A percentile compares a stretch with the other conserved stretches of the same genome.
These are phyloP conservation scores for Acacia crassicarpa DNA, from an alignment of 306 rosid genomes.

Conservation along the genomic window DNA sequence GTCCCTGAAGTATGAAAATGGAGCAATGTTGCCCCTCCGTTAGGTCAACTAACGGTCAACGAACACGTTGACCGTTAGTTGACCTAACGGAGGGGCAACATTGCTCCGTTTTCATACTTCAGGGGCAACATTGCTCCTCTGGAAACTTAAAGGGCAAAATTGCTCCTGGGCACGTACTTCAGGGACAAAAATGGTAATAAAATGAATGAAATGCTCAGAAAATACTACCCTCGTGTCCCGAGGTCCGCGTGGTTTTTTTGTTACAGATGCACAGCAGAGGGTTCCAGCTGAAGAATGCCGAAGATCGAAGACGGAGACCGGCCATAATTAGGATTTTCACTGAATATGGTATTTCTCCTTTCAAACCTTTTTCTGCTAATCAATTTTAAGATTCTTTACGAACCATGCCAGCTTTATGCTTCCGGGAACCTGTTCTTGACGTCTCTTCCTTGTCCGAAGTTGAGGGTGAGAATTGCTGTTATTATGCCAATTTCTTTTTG, in stretches of 20 bases:
- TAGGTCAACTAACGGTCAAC: too few species aligned
- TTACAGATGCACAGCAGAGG: too few species aligned
- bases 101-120: too few species aligned
- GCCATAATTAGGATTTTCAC: constrained; percentile 21
- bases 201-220: not conserved
- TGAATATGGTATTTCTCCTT: constrained; percentile 8
- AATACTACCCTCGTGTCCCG: constrained; percentile 20
- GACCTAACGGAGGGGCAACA: too few species aligned
- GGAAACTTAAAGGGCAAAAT: too few species aligned
- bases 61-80: too few species aligned
- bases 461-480: not conserved
- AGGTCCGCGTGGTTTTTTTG: not conserved
- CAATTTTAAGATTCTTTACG: not conserved
- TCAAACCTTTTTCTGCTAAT: not conserved
- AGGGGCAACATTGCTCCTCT: too few species aligned
- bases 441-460: not conserved
- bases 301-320: constrained; percentile 5
- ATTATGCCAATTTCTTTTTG: too few species aligned
- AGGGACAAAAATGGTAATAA: too few species aligned
- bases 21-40: too few species aligned
- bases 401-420: not conserved
- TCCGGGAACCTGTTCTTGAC: not conserved
- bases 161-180: too few species aligned
- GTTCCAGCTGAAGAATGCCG: constrained; percentile 3
- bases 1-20: too few species aligned